Base-by-base conservation (phyloP, 1,284 basidiomycete genomes). In the Leccinum fuscescens region DNA sequence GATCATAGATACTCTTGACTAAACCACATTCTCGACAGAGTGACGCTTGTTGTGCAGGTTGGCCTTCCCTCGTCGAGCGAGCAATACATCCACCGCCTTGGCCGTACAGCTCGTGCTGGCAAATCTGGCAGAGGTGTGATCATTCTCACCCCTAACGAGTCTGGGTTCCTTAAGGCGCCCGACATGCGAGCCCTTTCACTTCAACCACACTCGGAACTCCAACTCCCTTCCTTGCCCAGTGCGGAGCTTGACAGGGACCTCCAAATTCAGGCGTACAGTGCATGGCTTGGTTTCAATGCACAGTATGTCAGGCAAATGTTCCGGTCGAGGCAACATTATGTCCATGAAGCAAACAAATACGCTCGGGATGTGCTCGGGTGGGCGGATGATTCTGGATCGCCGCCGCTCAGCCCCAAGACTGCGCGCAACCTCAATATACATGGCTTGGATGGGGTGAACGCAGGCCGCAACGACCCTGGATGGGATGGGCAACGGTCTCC, bases 61-160 rank as follows among this genome's bases (percentile, higher is more conserved):
- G 86, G 94, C 64, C 89, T 96, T 66, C 93, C 94, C 0, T 82
- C 88, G 6, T 89, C 89, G 20, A 79, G 90, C 1, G 81, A 94
- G 54, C 88, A 93, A 31, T 97, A 96, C 72, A 88, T 97, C 35
- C 94, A 97, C 73, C 89, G 94, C 54, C 91, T 96, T 14, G 94
- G 94, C 20, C 85, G 95, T 58, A 96, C 94, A 2, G 94, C 94
- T 0, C 86, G 94, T 59, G 94, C 94, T 0, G 92, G 68, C 78
- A 85, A 72, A 83, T 88, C 63, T 81, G 91, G 85, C 68, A 67
- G 79, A 54, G 88, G 89, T 3, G 77, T 88, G 31, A 72, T 90
- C 42, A 72, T 90, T 58, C 80, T 90, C 35, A 78, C 81, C 55
- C 77, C 78, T 17, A 78, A 76, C 54, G 88, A 90, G 66, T 60